Percentiles rank a stretch among this genome's conserved stretches.
Conservation (phyloP, 192 early-diverging fungal genomes). For the Backusella liffmaniae region DNA sequence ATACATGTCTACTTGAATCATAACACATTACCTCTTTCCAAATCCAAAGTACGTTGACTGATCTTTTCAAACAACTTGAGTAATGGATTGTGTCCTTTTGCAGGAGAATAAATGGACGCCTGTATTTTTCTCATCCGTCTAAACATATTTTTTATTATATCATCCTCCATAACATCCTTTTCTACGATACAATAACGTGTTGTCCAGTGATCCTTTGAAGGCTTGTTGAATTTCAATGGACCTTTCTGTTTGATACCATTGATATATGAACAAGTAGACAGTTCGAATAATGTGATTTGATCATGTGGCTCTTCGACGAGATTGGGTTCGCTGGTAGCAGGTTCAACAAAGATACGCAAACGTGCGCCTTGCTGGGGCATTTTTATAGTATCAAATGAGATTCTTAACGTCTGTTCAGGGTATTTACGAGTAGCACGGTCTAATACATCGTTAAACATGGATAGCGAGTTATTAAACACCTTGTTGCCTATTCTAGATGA, state of each 20-base stretch:
- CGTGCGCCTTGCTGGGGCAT: background rate
- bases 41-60: background rate
- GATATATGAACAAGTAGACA: constrained; percentile 43
- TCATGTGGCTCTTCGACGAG: constrained; percentile 6
- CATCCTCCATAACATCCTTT: background rate
- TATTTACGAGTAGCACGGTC: constrained; percentile 58
- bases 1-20: too few relatives aligned
- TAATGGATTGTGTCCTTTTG: constrained; percentile 1
- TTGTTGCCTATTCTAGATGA: constrained; percentile 64
- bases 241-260: constrained; percentile 36
- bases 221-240: constrained; percentile 30
- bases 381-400: constrained; percentile 48
- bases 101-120: background rate
- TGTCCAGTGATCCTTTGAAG: constrained; percentile 21
- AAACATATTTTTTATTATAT: background rate
- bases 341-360: constrained; percentile 55
- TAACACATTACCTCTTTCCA: background rate
- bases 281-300: constrained; percentile 37
- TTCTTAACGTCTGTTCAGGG: constrained; percentile 52
- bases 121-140: constrained; percentile 17
- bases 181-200: constrained; percentile 18
- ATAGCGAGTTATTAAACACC: constrained; percentile 63
- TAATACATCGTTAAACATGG: constrained; percentile 64
- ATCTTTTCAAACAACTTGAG: constrained; percentile 13
- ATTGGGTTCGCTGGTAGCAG: constrained; percentile 37